Evolutionary conservation across 2,329 filamentous ascomycete species (phyloP), one percentile per base, ranked within the genome.

Genomic region (Sordariomycetes sp.): DNA sequence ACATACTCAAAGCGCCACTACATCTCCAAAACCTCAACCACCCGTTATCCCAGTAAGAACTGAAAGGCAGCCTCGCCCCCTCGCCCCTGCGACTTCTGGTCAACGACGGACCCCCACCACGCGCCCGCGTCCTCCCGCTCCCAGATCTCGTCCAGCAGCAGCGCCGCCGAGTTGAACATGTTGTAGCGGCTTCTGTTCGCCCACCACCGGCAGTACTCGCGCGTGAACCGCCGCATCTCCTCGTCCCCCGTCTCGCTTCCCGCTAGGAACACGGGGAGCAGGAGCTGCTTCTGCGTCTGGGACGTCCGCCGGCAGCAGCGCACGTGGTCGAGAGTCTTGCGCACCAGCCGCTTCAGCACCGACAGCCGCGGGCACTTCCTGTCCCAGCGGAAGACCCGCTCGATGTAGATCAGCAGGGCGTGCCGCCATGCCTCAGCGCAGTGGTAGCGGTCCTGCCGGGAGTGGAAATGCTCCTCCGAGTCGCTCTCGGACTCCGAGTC

Each of bases 21-120:
- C n/a, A n/a, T n/a, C n/a, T n/a, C n/a, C n/a, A n/a, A n/a, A n/a
- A n/a, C n/a, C n/a, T n/a, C n/a, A n/a, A n/a, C n/a, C n/a, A 22
- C 20, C 8, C 18, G 24, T 35, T 55, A 50, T 24, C 46, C 46
- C 8, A 50, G 11, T n/a, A 50, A 24, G 10, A 50, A 50, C 22
- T 50, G 46, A 12, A 50, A 12, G 8, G n/a, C 46, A 6, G 46
- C 46, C 20, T 50, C 46, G 3, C 20, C 46, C 11, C n/a, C 46
- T 24, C 7, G n/a, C 7, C 46, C 46, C 12, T 50, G 46, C 46
- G 46, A 22, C 20, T 50, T 50, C 46, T 14, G 20, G 22, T 50
- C 46, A 24, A 61, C 53, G 22, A 61, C 40, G 12, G 52, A 55
- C 4, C 60, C 60, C 60, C 60, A 61, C 60, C 60, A 61, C 16